Evolutionary conservation across 2,329 filamentous ascomycete genomes (phyloP), one percentile per base, ranked within the genome.

Genomic region (Cladophialophora psammophila): DNA sequence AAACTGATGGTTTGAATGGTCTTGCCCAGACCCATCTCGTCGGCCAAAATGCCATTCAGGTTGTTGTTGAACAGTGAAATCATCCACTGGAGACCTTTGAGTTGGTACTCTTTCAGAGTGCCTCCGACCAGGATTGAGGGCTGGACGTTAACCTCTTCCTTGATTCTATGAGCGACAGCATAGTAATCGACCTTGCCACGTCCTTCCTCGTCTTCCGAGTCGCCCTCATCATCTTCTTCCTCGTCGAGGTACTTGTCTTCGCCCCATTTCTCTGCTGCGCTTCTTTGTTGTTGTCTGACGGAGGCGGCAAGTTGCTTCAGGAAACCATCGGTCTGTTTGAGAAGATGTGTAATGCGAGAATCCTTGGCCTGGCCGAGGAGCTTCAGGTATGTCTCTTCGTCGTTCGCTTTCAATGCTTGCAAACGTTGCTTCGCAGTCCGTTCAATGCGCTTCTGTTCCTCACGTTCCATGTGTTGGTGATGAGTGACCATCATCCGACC

Each of bases 1-100:
- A 99, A 83, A 84, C 92, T 96, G 81, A 99, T 99, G 53, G 95
- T 98, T 80, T 99, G 95, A 74, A 99, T 99, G 0, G 95, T 99
- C 83, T 99, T 99, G 79, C 95, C 95, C 72, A 99, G 92, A 90
- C 95, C 95, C 95, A 99, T 99, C 81, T 99, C 95, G 76, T 99
- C 95, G 66, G 95, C 95, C 74, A 99, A 84, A 72, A 99, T 98
- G 86, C 95, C 95, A 79, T 99, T 99, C 72, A 99, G 87, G 80
- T 97, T 99, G 85, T 99, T 99, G 89, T 99, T 99, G 87, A 98
- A 99, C 13, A 99, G 86, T 13, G 95, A 99, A 68, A 99, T 90
- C 95, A 99, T 99, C 95, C 95, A 99, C 79, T 99, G 94, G 56
- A 99, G 83, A 86, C 95, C 95, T 88, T 97, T 98, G 80, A 99